Conservation (phyloP, 805 yeast species). For the Pichia paraexigua region DNA sequence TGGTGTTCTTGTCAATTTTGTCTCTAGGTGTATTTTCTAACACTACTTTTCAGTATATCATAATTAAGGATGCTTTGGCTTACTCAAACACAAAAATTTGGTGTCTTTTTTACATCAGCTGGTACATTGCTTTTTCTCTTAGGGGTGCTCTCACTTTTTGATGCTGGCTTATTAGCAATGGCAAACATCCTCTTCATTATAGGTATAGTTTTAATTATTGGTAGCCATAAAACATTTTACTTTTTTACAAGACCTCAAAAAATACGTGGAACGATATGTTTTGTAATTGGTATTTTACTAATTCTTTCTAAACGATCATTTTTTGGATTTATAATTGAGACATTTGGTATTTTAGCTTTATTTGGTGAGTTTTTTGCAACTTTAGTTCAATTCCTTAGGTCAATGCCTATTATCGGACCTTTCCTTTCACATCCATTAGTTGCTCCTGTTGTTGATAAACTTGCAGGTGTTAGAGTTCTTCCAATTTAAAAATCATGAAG, state of each 20-base stretch:
- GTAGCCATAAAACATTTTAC: slow-evolving; percentile 70
- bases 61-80: slow-evolving; percentile 49
- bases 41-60: not conserved
- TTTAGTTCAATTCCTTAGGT: slow-evolving; percentile 75
- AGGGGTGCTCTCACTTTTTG: slow-evolving; percentile 82
- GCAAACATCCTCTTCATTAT: slow-evolving; percentile 75
- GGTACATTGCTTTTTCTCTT: slow-evolving; percentile 72
- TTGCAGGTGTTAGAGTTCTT: slow-evolving; percentile 60
- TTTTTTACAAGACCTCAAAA: slow-evolving; percentile 86
- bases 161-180: slow-evolving; percentile 78
- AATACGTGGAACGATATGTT: slow-evolving; percentile 78
- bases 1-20: too few relatives aligned
- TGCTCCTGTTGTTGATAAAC: slow-evolving; percentile 64
- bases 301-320: slow-evolving; percentile 74
- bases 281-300: slow-evolving; percentile 63
- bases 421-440: slow-evolving; percentile 69
- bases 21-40: not conserved
- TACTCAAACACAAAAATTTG: slow-evolving; percentile 73
- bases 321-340: slow-evolving; percentile 76
- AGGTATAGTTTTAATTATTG: slow-evolving; percentile 84
- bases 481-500: slow-evolving; percentile 40
- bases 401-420: slow-evolving; percentile 84
- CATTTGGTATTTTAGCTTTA: slow-evolving; percentile 79
- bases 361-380: slow-evolving; percentile 92
- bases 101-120: slow-evolving; percentile 86